phyloP scores from a whole-genome alignment of 345 rosid species.

The Limnanthes douglasii region DNA sequence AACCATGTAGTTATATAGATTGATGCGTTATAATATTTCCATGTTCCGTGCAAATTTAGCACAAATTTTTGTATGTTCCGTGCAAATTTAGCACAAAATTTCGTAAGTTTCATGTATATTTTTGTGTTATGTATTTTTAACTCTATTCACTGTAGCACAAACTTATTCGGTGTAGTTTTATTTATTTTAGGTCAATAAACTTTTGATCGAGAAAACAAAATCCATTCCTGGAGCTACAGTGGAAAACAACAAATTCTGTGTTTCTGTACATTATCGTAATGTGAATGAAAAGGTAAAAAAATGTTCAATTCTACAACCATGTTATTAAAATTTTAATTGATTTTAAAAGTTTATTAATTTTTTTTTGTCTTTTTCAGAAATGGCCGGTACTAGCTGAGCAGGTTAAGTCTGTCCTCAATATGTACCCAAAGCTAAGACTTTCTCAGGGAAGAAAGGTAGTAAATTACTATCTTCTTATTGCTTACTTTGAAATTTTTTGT shows the following conservation, averaged over 20 bases:
- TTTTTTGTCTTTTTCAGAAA: conserved; percentile 19
- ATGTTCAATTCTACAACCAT: not conserved
- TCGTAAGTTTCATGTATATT: too few species aligned
- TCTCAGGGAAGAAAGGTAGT: conserved; percentile 78
- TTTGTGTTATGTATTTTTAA: too few species aligned
- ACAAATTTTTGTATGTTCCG: too few species aligned
- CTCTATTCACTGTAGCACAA: too few species aligned
- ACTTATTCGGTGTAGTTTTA: too few species aligned
- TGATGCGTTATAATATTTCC: too few species aligned
- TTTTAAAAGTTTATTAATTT: not conserved
- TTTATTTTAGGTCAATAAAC: conserved; percentile 24
- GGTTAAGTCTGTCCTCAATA: conserved; percentile 41
- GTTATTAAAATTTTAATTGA: not conserved
- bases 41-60: too few species aligned
- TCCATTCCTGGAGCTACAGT: conserved; percentile 52
- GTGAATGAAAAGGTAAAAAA: conserved; percentile 59
- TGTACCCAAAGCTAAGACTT: conserved; percentile 57
- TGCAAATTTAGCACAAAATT: too few species aligned
- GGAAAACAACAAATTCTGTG: conserved; percentile 80
- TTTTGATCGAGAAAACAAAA: conserved; percentile 40
- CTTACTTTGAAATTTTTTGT: too few species aligned
- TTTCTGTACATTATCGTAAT: conserved; percentile 72
- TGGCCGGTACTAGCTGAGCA: conserved; percentile 55
- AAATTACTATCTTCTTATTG: too few species aligned
- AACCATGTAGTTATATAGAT: too few species aligned